Evolutionary conservation across 2,329 filamentous ascomycete species (phyloP), one percentile per base, ranked within the genome.

Genomic region (Exophiala alcalophila): DNA sequence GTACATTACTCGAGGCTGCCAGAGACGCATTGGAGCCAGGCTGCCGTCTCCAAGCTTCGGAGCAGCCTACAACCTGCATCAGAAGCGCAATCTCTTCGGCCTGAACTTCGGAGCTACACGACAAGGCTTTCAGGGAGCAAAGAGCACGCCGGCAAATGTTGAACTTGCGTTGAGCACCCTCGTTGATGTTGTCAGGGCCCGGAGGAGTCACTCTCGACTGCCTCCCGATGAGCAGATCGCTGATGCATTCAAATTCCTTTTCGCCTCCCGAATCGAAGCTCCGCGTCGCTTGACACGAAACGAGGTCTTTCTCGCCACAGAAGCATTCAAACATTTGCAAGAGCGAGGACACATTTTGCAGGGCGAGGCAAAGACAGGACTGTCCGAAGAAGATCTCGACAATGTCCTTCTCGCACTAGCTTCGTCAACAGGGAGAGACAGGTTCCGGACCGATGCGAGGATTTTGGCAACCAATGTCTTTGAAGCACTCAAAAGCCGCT

Each of bases 201-300:
- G 82, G 53, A 72, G 76, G 37, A 75, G 85, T 42, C 73, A 77
- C 37, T 70, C 81, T 24, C 77, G 87, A 23, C 76, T 79, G 7
- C 88, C 86, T 11, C 64, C 77, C 0, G 67, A 72, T 3, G 62
- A 72, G n/a, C 78, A 85, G 23, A 68, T 95, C 2, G 64, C 78
- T 0, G 69, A 76, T 24, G 86, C 84, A 4, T 82, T 85, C 62
- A 71, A 68, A 41, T 66, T 71, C 7, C 81, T 90, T 52, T 81
- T 91, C 55, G 60, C 67, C 12, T 71, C 60, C 75, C 84, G 63
- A 50, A 69, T 44, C 55, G 66, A 56, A 65, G 68, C 49, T 58
- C 68, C 53, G 58, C 73, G 49, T 55, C 72, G 37, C 58, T 87
- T 60, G 80, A 86, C 63, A 71, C 78, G 55, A 73, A 81, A 28